Percentiles rank a stretch among this genome's conserved stretches.
Conservation (phyloP, 2,329 filamentous ascomycete species). For the Aspergillus terreus region DNA sequence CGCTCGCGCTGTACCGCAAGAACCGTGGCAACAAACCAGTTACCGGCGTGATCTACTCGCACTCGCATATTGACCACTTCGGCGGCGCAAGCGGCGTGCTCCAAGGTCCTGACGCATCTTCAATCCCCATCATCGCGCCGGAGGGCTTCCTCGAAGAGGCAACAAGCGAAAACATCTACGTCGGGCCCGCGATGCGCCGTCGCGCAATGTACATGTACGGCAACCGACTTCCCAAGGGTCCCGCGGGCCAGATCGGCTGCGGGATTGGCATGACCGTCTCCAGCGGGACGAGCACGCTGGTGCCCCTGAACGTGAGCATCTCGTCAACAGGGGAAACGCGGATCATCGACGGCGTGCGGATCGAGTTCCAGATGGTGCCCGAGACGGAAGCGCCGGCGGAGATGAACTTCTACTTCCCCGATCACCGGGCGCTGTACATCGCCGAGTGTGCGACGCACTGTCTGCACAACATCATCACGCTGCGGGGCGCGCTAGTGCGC, state of each 20-base stretch:
- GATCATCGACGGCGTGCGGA: conserved; percentile 33
- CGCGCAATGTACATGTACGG: conserved; percentile 43
- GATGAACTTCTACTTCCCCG: conserved; percentile 41
- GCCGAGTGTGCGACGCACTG: conserved; percentile 39
- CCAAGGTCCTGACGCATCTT: not conserved
- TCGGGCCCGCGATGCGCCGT: conserved; percentile 38
- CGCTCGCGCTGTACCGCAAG: conserved; percentile 31
- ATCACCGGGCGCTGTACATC: conserved; percentile 34
- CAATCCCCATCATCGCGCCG: conserved; percentile 29
- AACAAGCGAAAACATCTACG: conserved; percentile 38
- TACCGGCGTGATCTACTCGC: conserved; percentile 39
- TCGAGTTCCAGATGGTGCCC: conserved; percentile 42
- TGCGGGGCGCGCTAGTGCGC: conserved; percentile 40
- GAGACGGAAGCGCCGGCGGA: conserved; percentile 43
- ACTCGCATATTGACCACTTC: conserved; percentile 41
- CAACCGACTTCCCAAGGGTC: conserved; percentile 20
- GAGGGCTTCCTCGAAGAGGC: conserved; percentile 39
- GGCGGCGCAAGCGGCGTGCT: conserved; percentile 24
- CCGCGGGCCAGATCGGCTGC: conserved; percentile 35
- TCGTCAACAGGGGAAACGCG: conserved; percentile 27
- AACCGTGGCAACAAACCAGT: conserved; percentile 19
- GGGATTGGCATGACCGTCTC: conserved; percentile 34
- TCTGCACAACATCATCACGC: conserved; percentile 42
- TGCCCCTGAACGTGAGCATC: conserved; percentile 35
- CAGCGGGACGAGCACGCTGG: conserved; percentile 27